Base-by-base conservation (phyloP, 129 eudicot species). In the Centrapalus pauciflorus region DNA sequence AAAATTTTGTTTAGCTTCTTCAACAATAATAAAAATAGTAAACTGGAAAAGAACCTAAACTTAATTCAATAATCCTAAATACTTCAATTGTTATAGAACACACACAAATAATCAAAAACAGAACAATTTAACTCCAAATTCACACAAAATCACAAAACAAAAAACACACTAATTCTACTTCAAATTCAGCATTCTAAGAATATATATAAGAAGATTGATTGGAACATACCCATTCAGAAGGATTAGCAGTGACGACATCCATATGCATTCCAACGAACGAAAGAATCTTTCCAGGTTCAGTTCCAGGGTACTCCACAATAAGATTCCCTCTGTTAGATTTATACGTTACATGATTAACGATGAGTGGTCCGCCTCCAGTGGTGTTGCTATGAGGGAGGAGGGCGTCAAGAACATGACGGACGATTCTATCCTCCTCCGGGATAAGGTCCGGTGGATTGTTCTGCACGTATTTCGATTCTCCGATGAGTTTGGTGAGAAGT, bases 341-440 rank as follows among this genome's bases (percentile, higher is more conserved):
- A 51, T 84, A 88, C 0, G 92, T 55, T 7, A 73, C 92, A 50
- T 88, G 96, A 55, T 85, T 82, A 49, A 88, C 43, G 61, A 82
- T 48, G 16, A 88, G 84, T 3, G 96, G 96, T n/a, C 96, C 96
- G 56, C 95, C 95, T 27, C 83, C 88, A 12, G 78, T 80, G 56
- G 72, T 61, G 61, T 91, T 92, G 85, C 84, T 79, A 24, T 51
- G 72, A 1, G 98, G 98, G 45, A 70, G 81, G 67, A 92, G 91
- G 26, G 37, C 62, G 13, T 88, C 96, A 32, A 88, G 81, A 34
- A 92, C 88, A 80, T 92, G 96, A 3, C 51, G 63, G 17, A 92
- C 96, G 60, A 92, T 84, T 62, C 96, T 81, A 73, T 92, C 96
- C 76, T 92, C 96, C 70, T 92, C 95, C 26, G 98, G 98, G 70